Percentiles rank a stretch among this genome's conserved stretches.
These are phyloP conservation scores for Plenodomus biglobosus DNA, from an alignment of 2,329 filamentous ascomycete genomes.

Conservation along the genomic window DNA sequence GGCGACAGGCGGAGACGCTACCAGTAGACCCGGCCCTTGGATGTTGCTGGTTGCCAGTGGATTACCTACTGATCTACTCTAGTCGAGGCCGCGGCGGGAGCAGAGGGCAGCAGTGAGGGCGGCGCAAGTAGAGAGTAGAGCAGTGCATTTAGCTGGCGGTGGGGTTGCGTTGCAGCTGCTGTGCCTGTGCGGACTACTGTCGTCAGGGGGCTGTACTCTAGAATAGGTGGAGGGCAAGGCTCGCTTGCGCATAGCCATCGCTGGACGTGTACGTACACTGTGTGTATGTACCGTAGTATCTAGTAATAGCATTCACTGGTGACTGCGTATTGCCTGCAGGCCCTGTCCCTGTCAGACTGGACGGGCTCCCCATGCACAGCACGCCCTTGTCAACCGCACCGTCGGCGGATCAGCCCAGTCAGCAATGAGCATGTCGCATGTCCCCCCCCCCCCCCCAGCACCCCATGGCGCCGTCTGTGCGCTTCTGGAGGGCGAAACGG, in stretches of 20 bases:
- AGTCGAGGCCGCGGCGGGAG: no score
- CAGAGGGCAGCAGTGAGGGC: no score
- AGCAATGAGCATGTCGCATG: slow-evolving; percentile 21
- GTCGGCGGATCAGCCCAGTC: slow-evolving; percentile 39
- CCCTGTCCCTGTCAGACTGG: slow-evolving; percentile 22
- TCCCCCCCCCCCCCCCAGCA: no score
- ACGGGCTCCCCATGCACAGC: slow-evolving; percentile 12
- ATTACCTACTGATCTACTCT: no score
- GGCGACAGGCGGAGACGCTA: slow-evolving; percentile 11
- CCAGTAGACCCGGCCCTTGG: slow-evolving; percentile 9
- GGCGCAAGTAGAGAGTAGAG: no score
- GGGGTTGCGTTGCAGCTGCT: slow-evolving; percentile 21
- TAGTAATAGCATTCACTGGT: no score
- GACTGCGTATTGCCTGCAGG: slow-evolving; percentile 5
- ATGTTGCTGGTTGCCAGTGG: slow-evolving; percentile 14
- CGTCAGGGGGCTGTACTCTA: slow-evolving; percentile 24
- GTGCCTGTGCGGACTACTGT: slow-evolving; percentile 17
- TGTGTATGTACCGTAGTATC: no score
- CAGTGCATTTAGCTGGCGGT: no score
- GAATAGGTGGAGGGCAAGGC: slow-evolving; percentile 19
- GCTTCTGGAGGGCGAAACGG: slow-evolving; percentile 25
- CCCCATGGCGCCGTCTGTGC: slow-evolving; percentile 31
- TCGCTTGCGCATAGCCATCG: slow-evolving; percentile 38
- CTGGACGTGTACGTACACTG: slow-evolving; percentile 2
- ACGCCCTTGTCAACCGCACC: slow-evolving; percentile 30